Percentiles rank a stretch among this genome's conserved stretches.
These are phyloP conservation scores for Penicillium verhagenii DNA, from an alignment of 495 filamentous ascomycete genomes.

Conservation along the genomic window DNA sequence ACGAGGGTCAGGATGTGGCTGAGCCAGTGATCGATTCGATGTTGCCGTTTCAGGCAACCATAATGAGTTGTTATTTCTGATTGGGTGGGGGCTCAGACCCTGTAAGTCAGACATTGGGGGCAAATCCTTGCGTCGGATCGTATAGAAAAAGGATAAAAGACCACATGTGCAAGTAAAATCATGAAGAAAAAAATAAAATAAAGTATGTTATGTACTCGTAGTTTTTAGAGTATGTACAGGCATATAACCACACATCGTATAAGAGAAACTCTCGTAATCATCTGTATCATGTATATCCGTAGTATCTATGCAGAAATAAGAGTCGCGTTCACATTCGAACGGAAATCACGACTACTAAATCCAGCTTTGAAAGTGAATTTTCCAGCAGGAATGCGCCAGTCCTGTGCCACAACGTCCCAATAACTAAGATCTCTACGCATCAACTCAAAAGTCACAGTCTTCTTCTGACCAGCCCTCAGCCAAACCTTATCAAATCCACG, in stretches of 20 bases:
- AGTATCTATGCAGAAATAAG: conserved; percentile 5
- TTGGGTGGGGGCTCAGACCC: too few relatives aligned
- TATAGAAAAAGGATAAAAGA: too few relatives aligned
- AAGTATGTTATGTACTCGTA: not conserved
- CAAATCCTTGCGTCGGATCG: too few relatives aligned
- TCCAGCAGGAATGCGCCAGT: conserved; percentile 44
- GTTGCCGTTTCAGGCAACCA: not conserved
- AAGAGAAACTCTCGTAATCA: not conserved
- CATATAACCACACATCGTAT: too few relatives aligned
- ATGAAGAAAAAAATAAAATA: not conserved
- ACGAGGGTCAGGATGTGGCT: not conserved
- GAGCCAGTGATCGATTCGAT: too few relatives aligned
- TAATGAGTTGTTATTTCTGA: not conserved
- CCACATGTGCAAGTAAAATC: too few relatives aligned
- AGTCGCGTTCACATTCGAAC: not conserved
- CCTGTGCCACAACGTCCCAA: conserved; percentile 59
- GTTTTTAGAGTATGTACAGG: too few relatives aligned
- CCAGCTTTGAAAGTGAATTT: conserved; percentile 24
- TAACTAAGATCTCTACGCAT: conserved; percentile 61
- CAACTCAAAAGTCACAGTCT: conserved; percentile 50
- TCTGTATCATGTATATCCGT: not conserved
- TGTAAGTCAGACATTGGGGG: too few relatives aligned
- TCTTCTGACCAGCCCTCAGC: conserved; percentile 38
- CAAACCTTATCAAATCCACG: conserved; percentile 61
- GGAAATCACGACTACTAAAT: conserved; percentile 17